Conservation (phyloP, 164 flowering plant species). For the Stephania japonica region DNA sequence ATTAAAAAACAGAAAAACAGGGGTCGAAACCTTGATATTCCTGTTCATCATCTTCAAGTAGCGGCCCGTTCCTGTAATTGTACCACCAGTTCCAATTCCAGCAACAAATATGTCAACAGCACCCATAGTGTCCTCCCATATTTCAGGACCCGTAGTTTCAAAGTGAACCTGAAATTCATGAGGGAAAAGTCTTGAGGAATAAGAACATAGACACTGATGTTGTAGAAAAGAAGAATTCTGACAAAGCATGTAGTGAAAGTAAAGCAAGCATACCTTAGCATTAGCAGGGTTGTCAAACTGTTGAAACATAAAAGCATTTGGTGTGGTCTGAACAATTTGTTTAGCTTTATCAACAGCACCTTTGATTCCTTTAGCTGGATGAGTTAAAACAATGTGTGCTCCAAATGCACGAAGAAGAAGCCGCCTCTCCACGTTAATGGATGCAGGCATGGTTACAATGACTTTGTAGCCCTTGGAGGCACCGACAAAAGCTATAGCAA, state of each 20-base stretch:
- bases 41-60: constrained; percentile 72
- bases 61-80: constrained; percentile 67
- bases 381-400: constrained; percentile 70
- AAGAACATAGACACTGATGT: neutral
- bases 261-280: constrained; percentile 56
- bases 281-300: constrained; percentile 69
- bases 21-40: constrained; percentile 47
- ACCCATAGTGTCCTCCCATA: constrained; percentile 88
- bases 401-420: constrained; percentile 82
- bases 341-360: constrained; percentile 80
- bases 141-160: constrained; percentile 83
- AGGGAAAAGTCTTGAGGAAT: too few relatives aligned
- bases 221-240: neutral
- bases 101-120: constrained; percentile 68
- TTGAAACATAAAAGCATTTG: constrained; percentile 72
- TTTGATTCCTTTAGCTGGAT: constrained; percentile 62
- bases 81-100: constrained; percentile 80
- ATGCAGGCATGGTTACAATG: constrained; percentile 76
- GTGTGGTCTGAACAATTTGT: constrained; percentile 56
- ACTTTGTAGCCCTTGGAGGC: constrained; percentile 72
- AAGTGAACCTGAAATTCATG: constrained; percentile 60
- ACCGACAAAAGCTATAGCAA: constrained; percentile 79
- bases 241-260: neutral
- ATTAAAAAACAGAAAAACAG: neutral
- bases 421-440: constrained; percentile 60